Conservation (phyloP, 768 basidiomycete genomes). For the Austroboletus eburneus region DNA sequence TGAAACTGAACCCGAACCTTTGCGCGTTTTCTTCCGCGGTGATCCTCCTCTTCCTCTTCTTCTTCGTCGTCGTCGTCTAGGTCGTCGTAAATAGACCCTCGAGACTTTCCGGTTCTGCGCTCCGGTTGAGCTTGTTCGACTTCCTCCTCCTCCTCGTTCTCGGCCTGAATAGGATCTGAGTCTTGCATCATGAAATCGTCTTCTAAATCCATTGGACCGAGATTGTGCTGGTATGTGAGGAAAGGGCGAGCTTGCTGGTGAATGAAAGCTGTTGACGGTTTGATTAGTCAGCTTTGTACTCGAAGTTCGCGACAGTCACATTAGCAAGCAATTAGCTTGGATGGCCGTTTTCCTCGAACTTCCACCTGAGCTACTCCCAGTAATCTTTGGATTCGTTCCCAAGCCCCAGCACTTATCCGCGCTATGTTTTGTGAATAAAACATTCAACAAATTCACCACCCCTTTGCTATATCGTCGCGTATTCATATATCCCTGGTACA, state of each 20-base stretch:
- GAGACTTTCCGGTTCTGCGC: conserved; percentile 21
- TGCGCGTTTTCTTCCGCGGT: conserved; percentile 52
- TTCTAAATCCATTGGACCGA: conserved; percentile 22
- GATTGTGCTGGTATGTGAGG: conserved; percentile 27
- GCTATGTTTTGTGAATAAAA: conserved; percentile 53
- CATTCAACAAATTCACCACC: conserved; percentile 49
- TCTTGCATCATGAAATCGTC: conserved; percentile 34
- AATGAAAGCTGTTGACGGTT: neutral
- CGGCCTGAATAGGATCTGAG: conserved; percentile 26
- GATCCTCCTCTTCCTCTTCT: conserved; percentile 40
- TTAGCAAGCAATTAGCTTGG: no score
- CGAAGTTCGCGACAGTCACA: neutral
- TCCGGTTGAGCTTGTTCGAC: conserved; percentile 22
- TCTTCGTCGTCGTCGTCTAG: conserved; percentile 52
- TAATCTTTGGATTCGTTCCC: conserved; percentile 47
- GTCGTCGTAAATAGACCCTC: conserved; percentile 33
- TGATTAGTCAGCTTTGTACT: conserved; percentile 25
- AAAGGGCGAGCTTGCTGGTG: conserved; percentile 4
- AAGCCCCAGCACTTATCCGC: conserved; percentile 50
- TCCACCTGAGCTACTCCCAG: conserved; percentile 61
- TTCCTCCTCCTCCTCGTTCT: conserved; percentile 40
- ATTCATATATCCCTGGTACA: conserved; percentile 70
- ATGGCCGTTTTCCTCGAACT: conserved; percentile 52
- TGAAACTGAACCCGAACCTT: conserved; percentile 50
- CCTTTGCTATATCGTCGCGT: conserved; percentile 54